Percentiles rank a stretch among this genome's conserved stretches.
Evolutionary conservation across 1,284 basidiomycete species (phyloP).

Genomic region (Puccinia sorghi): DNA sequence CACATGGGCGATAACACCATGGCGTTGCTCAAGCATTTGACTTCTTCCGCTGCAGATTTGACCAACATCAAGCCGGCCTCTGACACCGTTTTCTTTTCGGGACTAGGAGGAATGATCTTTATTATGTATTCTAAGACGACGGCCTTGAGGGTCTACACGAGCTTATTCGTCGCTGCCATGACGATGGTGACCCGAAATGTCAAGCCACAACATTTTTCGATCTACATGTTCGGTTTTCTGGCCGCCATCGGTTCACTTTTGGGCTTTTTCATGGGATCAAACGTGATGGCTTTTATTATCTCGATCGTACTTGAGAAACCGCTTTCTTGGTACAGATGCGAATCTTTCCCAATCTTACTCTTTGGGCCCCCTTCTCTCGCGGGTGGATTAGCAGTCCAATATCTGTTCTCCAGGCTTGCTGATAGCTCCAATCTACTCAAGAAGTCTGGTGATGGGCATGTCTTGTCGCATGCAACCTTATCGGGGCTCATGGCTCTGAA

Average conservation of each 20-base stretch:
- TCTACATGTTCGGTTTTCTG: constrained; percentile 53
- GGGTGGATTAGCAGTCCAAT: constrained; percentile 79
- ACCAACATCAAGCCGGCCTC: constrained; percentile 66
- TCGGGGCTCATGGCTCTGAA: constrained; percentile 37
- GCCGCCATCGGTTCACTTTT: constrained; percentile 57
- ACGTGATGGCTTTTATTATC: constrained; percentile 75
- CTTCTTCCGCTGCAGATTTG: constrained; percentile 67
- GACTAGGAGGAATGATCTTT: constrained; percentile 68
- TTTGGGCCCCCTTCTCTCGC: constrained; percentile 57
- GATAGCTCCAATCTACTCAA: constrained; percentile 62
- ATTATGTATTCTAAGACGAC: constrained; percentile 71
- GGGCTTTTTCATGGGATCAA: constrained; percentile 66
- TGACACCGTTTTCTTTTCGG: constrained; percentile 70
- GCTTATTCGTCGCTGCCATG: constrained; percentile 57
- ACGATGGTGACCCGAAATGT: constrained; percentile 49
- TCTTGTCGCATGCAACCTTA: constrained; percentile 39
- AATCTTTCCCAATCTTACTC: constrained; percentile 29
- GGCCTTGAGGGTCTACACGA: constrained; percentile 71
- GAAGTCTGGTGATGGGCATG: constrained; percentile 46
- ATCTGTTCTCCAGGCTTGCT: constrained; percentile 74
- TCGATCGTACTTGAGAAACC: constrained; percentile 66
- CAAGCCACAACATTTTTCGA: constrained; percentile 17
- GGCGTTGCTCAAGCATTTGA: constrained; percentile 76
- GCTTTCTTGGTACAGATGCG: constrained; percentile 58
- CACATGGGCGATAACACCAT: constrained; percentile 92